Evolutionary conservation across 2,329 filamentous ascomycete genomes (phyloP), one percentile per base, ranked within the genome.

Genomic region (Xylariales sp.): DNA sequence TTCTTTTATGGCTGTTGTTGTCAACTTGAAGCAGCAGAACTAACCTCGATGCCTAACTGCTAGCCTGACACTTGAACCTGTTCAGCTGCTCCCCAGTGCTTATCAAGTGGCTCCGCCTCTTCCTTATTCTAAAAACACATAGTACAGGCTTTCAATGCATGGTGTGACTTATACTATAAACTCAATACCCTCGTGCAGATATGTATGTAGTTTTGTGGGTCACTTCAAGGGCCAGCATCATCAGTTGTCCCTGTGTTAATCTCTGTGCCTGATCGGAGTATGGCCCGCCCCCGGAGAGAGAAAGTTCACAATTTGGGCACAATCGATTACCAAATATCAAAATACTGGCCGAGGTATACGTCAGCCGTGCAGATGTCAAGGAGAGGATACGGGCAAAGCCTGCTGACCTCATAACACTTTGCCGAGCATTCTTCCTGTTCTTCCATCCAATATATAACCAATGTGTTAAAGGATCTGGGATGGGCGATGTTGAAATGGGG

Each of bases 351-450:
- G n/a, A n/a, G n/a, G n/a, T n/a, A n/a, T n/a, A n/a, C n/a, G n/a
- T n/a, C n/a, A n/a, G n/a, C n/a, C n/a, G n/a, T n/a, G n/a, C n/a
- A n/a, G n/a, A n/a, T n/a, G n/a, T n/a, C n/a, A n/a, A n/a, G n/a
- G n/a, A n/a, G n/a, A n/a, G n/a, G n/a, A n/a, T n/a, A n/a, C n/a
- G n/a, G n/a, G n/a, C n/a, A n/a, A n/a, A n/a, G n/a, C n/a, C n/a
- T n/a, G 44, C 54, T 46, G 40, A 61, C 56, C 52, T 46, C 5
- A 53, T 40, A 10, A 41, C 43, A 20, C 52, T 65, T 40, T 69
- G 66, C 53, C 78, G 75, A 51, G 77, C 54, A 11, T 72, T 64
- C 20, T 65, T 61, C 11, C 69, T 72, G 46, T 77, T 77, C 60
- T 73, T 67, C n/a, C 15, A 66, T 38, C 5, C 69, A 67, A 18